Conservation (phyloP, 306 rosid genomes). For the Vachellia collinsii region DNA sequence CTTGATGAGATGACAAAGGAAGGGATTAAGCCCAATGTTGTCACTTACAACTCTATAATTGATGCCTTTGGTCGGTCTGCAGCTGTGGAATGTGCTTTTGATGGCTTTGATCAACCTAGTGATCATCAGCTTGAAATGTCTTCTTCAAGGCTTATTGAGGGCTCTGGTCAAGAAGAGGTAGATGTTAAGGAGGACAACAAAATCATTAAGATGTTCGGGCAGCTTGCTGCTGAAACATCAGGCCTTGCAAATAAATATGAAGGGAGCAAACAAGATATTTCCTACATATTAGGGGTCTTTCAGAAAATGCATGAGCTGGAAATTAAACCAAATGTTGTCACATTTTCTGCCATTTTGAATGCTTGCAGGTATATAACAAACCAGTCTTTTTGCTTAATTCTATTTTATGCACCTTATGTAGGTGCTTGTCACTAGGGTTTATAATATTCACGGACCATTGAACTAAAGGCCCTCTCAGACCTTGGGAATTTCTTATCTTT, state of each 20-base stretch:
- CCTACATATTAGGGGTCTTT: slow-evolving; percentile 56
- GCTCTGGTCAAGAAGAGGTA: slow-evolving; percentile 24
- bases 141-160: slow-evolving; percentile 30
- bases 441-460: background rate
- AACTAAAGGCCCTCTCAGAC: background rate
- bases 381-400: background rate
- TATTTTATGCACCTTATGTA: background rate
- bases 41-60: slow-evolving; percentile 82
- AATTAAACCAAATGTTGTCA: slow-evolving; percentile 55
- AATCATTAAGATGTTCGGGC: slow-evolving; percentile 48
- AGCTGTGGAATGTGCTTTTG: slow-evolving; percentile 41
- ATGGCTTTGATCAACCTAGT: slow-evolving; percentile 28
- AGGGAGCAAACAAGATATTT: slow-evolving; percentile 34
- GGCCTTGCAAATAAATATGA: slow-evolving; percentile 50
- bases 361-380: slow-evolving; percentile 80
- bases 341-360: slow-evolving; percentile 86
- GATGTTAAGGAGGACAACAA: slow-evolving; percentile 25
- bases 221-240: slow-evolving; percentile 63
- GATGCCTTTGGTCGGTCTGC: slow-evolving; percentile 70
- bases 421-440: background rate
- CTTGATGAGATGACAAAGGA: slow-evolving; percentile 88
- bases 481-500: background rate
- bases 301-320: slow-evolving; percentile 63
- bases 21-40: slow-evolving; percentile 83
- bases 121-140: slow-evolving; percentile 24